These are phyloP conservation scores for Leccinum obscurum DNA, from an alignment of 768 basidiomycete genomes.

Conservation along the genomic window DNA sequence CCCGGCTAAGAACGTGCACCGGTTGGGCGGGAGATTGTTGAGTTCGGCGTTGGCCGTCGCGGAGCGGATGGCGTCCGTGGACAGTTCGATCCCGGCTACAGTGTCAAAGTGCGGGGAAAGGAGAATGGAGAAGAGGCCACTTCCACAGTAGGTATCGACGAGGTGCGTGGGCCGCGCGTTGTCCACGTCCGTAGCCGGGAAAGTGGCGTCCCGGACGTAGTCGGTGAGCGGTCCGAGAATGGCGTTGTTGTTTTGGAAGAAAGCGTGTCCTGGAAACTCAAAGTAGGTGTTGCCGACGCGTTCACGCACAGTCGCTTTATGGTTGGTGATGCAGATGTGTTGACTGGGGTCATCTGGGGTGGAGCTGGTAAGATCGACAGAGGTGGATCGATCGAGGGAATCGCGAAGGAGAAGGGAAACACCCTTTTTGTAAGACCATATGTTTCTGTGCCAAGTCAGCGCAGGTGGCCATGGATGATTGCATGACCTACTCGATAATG, in stretches of 20 bases:
- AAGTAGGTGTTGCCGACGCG: constrained; percentile 79
- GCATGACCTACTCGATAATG: constrained; percentile 59
- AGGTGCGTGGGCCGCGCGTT: constrained; percentile 65
- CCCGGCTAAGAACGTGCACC: constrained; percentile 71
- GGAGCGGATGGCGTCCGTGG: constrained; percentile 63
- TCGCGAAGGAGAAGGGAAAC: constrained; percentile 92
- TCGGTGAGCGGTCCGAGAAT: constrained; percentile 81
- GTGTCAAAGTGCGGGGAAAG: constrained; percentile 71
- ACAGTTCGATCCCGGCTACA: constrained; percentile 90
- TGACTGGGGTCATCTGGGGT: constrained; percentile 44
- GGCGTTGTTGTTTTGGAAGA: constrained; percentile 99
- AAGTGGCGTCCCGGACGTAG: constrained; percentile 79
- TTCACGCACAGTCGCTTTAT: constrained; percentile 79
- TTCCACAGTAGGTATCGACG: constrained; percentile 93
- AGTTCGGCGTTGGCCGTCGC: constrained; percentile 67
- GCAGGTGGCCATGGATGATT: neutral
- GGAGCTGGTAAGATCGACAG: constrained; percentile 24
- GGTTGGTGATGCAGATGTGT: constrained; percentile 83
- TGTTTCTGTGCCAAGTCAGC: constrained; percentile 53
- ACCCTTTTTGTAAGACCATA: constrained; percentile 78
- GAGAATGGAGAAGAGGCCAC: constrained; percentile 83
- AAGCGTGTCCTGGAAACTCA: constrained; percentile 83
- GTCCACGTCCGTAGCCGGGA: constrained; percentile 34
- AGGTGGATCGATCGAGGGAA: constrained; percentile 48
- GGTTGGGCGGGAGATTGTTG: constrained; percentile 55